Percentiles rank a stretch among this genome's conserved stretches.
Evolutionary conservation across 202 grass and related monocot species (phyloP).

Genomic region (Digitaria exilis): DNA sequence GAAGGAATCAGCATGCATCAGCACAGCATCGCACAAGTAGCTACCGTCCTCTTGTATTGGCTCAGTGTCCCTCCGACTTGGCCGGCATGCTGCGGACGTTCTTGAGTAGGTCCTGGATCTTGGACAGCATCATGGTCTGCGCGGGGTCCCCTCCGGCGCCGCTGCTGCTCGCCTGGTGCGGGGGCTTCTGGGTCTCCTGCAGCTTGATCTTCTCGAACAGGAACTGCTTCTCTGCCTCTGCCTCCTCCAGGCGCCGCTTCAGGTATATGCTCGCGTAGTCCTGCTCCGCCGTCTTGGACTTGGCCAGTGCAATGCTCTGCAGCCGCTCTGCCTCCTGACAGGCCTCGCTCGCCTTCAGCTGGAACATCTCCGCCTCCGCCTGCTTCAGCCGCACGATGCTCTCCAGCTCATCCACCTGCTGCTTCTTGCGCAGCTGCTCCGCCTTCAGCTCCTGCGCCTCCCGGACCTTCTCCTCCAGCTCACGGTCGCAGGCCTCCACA

Average conservation of each 20-base stretch:
- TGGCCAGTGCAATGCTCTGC: constrained; percentile 84
- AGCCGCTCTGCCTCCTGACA: constrained; percentile 88
- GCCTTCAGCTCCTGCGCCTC: constrained; percentile 77
- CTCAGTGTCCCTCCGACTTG: constrained; percentile 55
- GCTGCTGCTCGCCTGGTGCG: constrained; percentile 25
- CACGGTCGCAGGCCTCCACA: constrained; percentile 73
- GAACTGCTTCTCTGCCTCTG: constrained; percentile 96
- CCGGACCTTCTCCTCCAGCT: constrained; percentile 86
- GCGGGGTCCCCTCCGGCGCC: constrained; percentile 36
- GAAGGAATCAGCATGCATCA: constrained; percentile 20
- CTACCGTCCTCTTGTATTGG: constrained; percentile 23
- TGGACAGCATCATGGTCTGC: constrained; percentile 76
- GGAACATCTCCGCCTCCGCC: constrained; percentile 96
- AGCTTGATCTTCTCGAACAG: constrained; percentile 95
- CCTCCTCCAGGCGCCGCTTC: constrained; percentile 92
- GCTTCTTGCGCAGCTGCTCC: constrained; percentile 66
- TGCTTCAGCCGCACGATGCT: constrained; percentile 90
- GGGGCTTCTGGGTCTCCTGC: constrained; percentile 71
- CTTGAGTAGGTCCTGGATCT: constrained; percentile 96
- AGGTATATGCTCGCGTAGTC: constrained; percentile 96
- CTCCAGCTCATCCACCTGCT: constrained; percentile 91
- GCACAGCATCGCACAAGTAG: not conserved
- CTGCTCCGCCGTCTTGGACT: constrained; percentile 92
- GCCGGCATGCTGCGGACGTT: constrained; percentile 65
- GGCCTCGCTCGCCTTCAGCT: constrained; percentile 90